Evolutionary conservation across 345 rosid genomes (phyloP), one percentile per base, ranked within the genome.

Genomic region (Fremontodendron californicum): DNA sequence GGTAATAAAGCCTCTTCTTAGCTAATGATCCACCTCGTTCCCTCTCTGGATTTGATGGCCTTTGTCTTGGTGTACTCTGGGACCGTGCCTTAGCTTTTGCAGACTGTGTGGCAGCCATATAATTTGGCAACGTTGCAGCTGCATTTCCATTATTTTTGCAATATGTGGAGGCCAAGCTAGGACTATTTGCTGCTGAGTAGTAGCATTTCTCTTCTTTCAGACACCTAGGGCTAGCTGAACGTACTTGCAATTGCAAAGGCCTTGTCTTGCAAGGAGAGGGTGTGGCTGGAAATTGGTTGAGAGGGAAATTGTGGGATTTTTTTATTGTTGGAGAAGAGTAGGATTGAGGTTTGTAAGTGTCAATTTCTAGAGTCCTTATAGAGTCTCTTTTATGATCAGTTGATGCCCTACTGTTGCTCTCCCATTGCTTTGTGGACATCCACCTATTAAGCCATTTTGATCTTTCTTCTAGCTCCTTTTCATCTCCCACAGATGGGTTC

Each of bases 71-170:
- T 0, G 90, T 86, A 73, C 96, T 90, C 77, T 88, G 94, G 19
- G 97, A 85, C 67, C 99, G 80, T 35, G 85, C 85, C 80, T 87
- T 86, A 29, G 99, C 98, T 81, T 86, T 92, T 0, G 96, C 97
- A 0, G 97, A 93, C 82, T 87, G 91, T 2, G 99, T 95, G 1
- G 93, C 86, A 7, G 94, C 86, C 97, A 96, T 93, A 87, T 91
- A 93, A 67, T 93, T 92, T 0, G 99, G 98, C 54, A 81, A 25
- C 2, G 83, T 39, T 5, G 80, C 40, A 37, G 81, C 49, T 9
- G 81, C 77, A 23, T 81, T 81, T 10, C 81, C 87, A 18, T 63
- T 48, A 31, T 45, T 35, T 7, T 40, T 46, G 57, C 23, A 45
- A 29, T 77, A 77, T 27, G 81, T 64, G 11, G 83, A 62, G 7